phyloP scores from a whole-genome alignment of 164 flowering plant genomes.

The Pachysandra terminalis region DNA sequence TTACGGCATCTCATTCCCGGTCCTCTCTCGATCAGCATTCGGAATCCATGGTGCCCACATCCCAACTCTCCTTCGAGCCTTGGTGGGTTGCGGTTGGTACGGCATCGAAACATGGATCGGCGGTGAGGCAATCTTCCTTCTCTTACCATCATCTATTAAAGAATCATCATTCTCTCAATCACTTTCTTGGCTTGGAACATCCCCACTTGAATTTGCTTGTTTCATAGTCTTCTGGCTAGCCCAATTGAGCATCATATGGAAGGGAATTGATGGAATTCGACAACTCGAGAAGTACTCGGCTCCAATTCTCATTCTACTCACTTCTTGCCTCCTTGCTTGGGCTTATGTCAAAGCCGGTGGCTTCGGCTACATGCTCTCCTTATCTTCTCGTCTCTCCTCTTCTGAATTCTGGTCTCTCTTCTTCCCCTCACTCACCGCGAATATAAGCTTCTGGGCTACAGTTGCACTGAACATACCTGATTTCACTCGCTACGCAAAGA shows the following conservation, averaged over 20 bases:
- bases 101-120: slow-evolving; percentile 96
- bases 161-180: slow-evolving; percentile 25
- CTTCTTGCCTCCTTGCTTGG: slow-evolving; percentile 61
- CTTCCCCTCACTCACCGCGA: slow-evolving; percentile 90
- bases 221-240: slow-evolving; percentile 75
- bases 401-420: slow-evolving; percentile 75
- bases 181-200: slow-evolving; percentile 78
- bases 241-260: slow-evolving; percentile 57
- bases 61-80: slow-evolving; percentile 70
- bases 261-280: slow-evolving; percentile 80
- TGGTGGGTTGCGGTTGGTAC: slow-evolving; percentile 94
- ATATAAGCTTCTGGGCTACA: slow-evolving; percentile 89
- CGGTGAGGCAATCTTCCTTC: slow-evolving; percentile 79
- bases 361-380: slow-evolving; percentile 62
- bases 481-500: slow-evolving; percentile 76
- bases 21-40: slow-evolving; percentile 73
- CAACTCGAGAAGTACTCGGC: slow-evolving; percentile 82
- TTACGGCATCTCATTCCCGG: slow-evolving; percentile 85
- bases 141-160: slow-evolving; percentile 51
- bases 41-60: slow-evolving; percentile 82
- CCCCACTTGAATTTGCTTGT: slow-evolving; percentile 73
- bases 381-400: slow-evolving; percentile 51
- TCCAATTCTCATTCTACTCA: slow-evolving; percentile 59
- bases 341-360: slow-evolving; percentile 82
- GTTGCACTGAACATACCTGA: slow-evolving; percentile 88